Evolutionary conservation across 441 rosid species (phyloP), one percentile per base, ranked within the genome.

Genomic region (Codiaeum variegatum): DNA sequence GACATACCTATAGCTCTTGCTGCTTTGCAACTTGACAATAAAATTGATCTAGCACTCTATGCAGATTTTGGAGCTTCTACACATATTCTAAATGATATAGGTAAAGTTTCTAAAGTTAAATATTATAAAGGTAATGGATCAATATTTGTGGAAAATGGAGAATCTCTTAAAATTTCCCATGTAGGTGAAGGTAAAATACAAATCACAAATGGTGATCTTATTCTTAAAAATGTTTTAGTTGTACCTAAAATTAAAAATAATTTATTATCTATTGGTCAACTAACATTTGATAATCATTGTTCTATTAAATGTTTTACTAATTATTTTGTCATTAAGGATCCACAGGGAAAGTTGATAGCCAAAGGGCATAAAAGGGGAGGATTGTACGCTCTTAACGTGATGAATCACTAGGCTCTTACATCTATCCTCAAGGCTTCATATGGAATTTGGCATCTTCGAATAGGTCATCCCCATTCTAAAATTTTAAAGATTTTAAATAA

Each of bases 121-220:
- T 6, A 31, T 23, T 58, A 58, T 58, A 58, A 58, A 26, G 62
- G 62, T n/a, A 58, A 58, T 58, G 62, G 26, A 58, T 58, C 56
- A 52, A 52, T 52, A 52, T 52, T 16, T 47, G 4, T 47, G 2
- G 52, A 18, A 6, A 47, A 47, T 15, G 15, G 18, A 47, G 52
- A 47, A 12, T 6, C 6, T 12, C 6, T 47, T 15, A 2, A 47
- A 47, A 47, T 47, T 47, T 47, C 52, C 2, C 52, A 47, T 47
- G 52, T 47, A 47, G 52, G 52, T 6, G 52, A 47, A 47, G 52
- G 52, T 47, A 47, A 47, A 47, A 47, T 47, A 2, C 52, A 15
- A 8, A 47, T 18, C 7, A 47, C 52, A 8, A 2, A 40, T 47
- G 18, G 18, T 6, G 18, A 47, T 47, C 52, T 47, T 47, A 47